These are phyloP conservation scores for Jatropha curcas DNA, from an alignment of 345 rosid genomes.

Conservation along the genomic window DNA sequence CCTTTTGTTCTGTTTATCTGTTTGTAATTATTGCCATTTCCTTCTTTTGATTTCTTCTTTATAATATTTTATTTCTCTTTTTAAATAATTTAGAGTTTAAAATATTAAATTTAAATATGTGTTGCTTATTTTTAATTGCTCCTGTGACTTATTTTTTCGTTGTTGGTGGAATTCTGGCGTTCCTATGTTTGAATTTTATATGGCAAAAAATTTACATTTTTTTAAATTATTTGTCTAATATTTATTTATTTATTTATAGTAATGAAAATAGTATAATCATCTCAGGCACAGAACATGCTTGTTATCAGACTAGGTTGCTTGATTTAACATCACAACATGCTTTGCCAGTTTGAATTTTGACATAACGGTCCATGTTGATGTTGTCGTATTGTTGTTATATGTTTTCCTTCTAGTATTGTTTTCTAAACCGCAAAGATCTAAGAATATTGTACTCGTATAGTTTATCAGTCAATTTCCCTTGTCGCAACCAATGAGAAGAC, in stretches of 20 bases:
- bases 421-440: background rate
- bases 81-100: background rate
- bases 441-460: background rate
- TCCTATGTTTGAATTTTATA: background rate
- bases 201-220: background rate
- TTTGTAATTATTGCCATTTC: background rate
- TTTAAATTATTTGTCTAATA: too few relatives aligned
- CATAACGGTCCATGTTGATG: background rate
- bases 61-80: background rate
- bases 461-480: background rate
- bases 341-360: background rate
- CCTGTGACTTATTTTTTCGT: background rate
- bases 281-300: background rate
- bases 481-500: background rate
- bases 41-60: background rate
- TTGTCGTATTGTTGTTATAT: background rate
- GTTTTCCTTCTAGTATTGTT: background rate
- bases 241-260: background rate
- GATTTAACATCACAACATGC: background rate
- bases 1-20: too few relatives aligned
- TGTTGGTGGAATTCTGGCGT: background rate
- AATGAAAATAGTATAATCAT: background rate
- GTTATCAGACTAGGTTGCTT: background rate
- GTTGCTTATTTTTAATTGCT: background rate
- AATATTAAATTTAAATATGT: too few relatives aligned